Percentiles rank a stretch among this genome's conserved stretches.
These are phyloP conservation scores for Morella rubra DNA, from an alignment of 306 rosid species.

Conservation along the genomic window DNA sequence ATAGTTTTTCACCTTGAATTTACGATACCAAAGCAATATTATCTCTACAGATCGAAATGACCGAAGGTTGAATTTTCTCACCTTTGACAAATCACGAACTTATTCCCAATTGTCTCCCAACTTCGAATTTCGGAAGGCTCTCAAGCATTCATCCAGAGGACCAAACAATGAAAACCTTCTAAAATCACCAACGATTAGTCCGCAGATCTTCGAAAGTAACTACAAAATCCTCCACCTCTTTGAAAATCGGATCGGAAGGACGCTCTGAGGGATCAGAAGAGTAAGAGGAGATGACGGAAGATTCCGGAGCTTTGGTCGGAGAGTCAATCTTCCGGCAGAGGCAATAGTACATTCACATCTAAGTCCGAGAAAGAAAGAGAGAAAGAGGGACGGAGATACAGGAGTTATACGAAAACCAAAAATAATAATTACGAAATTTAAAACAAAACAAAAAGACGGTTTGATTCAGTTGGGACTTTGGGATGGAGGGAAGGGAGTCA, in stretches of 20 bases:
- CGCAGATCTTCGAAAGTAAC: slow-evolving; percentile 9
- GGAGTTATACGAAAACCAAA: too few relatives aligned
- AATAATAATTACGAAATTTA: background rate
- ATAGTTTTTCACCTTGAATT: background rate
- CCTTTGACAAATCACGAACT: slow-evolving; percentile 17
- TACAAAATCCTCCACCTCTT: background rate
- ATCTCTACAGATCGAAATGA: background rate
- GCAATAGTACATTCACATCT: slow-evolving; percentile 26
- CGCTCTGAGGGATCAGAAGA: background rate
- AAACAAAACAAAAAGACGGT: slow-evolving; percentile 41
- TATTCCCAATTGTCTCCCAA: slow-evolving; percentile 10
- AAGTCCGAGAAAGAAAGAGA: slow-evolving; percentile 3
- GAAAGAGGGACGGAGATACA: background rate
- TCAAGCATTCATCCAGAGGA: slow-evolving; percentile 20
- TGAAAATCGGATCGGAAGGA: slow-evolving; percentile 17
- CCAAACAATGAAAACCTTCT: slow-evolving; percentile 6
- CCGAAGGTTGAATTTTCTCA: slow-evolving; percentile 15
- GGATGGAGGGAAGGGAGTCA: slow-evolving; percentile 30
- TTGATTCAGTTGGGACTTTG: slow-evolving; percentile 38
- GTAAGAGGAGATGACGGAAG: slow-evolving; percentile 11
- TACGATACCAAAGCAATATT: background rate
- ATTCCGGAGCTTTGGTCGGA: slow-evolving; percentile 25
- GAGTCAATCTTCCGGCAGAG: slow-evolving; percentile 29
- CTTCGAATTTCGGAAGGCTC: slow-evolving; percentile 9
- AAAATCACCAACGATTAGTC: background rate